Percentiles rank a stretch among this genome's conserved stretches.
Conservation (phyloP, 2,329 filamentous ascomycete species). For the Botrytis fabae region DNA sequence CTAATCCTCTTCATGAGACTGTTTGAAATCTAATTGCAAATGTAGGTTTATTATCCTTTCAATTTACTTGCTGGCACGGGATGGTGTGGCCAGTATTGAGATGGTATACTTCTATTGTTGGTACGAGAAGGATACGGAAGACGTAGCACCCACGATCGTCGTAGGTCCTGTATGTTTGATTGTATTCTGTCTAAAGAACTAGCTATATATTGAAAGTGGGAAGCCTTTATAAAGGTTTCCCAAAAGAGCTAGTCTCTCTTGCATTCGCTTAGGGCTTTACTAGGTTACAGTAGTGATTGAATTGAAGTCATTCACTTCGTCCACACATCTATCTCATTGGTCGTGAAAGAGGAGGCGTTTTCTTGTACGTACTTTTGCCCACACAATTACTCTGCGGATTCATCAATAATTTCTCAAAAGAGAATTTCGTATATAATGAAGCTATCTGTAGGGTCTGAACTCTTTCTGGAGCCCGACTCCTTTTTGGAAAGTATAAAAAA, state of each 20-base stretch:
- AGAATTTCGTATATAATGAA: neutral
- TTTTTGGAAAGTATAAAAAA: neutral
- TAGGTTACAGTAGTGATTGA: too few relatives aligned
- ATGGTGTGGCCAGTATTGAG: neutral
- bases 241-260: too few relatives aligned
- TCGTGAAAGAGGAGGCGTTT: accelerated
- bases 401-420: neutral
- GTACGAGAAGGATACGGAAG: too few relatives aligned
- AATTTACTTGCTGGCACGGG: neutral
- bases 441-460: too few relatives aligned
- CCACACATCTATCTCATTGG: neutral
- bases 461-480: accelerated
- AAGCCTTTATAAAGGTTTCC: too few relatives aligned
- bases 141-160: too few relatives aligned
- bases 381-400: accelerated
- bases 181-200: too few relatives aligned
- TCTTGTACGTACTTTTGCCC: neutral
- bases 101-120: too few relatives aligned
- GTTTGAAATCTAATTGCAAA: neutral
- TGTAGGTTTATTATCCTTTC: neutral
- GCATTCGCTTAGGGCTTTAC: too few relatives aligned
- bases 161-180: too few relatives aligned
- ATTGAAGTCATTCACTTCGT: too few relatives aligned
- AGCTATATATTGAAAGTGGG: too few relatives aligned
- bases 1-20: neutral